Base-by-base conservation (phyloP, 2,329 filamentous ascomycete species). In the Penicillium janthinellum region DNA sequence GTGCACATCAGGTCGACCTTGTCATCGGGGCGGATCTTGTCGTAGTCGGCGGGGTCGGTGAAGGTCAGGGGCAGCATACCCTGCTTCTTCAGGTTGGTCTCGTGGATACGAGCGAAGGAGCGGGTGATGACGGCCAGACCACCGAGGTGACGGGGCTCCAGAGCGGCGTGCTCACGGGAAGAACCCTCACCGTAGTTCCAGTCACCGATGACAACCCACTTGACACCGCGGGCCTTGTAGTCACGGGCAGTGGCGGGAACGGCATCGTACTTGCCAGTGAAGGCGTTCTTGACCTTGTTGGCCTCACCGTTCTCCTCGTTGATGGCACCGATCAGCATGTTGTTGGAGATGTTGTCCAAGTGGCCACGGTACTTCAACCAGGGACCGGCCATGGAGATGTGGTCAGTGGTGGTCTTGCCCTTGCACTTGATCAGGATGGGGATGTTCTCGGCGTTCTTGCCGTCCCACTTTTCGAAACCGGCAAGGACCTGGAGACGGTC, bases 81-180 rank as follows among this genome's bases (percentile, higher is more conserved):
- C 88, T 99, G 95, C 90, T 99, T 99, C 91, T 99, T 99, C 84
- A 99, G 83, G 88, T 99, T 99, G 84, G 95, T 99, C 86, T 99
- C 95, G 86, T 99, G 95, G 76, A 99, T 99, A 90, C 95, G 95
- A 74, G 95, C 95, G 77, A 99, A 99, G 67, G 87, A 91, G 76
- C 92, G 90, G 75, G 90, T 93, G 78, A 99, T 96, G 84, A 99
- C 96, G 74, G 94, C 95, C 73, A 97, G 87, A 79, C 94, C 95
- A 75, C 95, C 95, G 67, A 99, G 89, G 84, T 98, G 94, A 78
- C 95, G 89, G 76, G 95, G 95, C 85, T 99, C 94, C 64, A 99
- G 88, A 79, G 95, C 95, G 71, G 95, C 95, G 79, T 99, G 95
- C 85, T 99, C 95, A 86, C 95, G 92, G 65, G 95, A 98, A 77